Base-by-base conservation (phyloP, 2,329 filamentous ascomycete species). In the Dactylellina sp. region DNA sequence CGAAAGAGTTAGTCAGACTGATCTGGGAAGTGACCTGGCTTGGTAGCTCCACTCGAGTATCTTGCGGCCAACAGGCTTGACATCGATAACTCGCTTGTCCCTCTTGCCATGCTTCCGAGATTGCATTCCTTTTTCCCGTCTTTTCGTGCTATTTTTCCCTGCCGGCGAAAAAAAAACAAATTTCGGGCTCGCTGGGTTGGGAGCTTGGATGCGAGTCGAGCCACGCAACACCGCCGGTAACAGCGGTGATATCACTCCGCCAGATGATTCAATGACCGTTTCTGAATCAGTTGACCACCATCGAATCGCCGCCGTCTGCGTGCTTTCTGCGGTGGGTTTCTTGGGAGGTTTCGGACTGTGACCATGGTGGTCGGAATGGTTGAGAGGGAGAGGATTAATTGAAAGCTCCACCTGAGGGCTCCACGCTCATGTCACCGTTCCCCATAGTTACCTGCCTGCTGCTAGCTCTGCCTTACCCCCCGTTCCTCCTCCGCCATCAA, bases 1-100 rank as follows among this genome's bases (percentile, higher is more conserved):
- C 44, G 53, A 65, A 59, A 64, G 39, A 24, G 37, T 35, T 24
- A 49, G 52, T 40, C 40, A 20, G 28, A 24, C 11, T 7, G 40
- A 16, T 53, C 12, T n/a, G 25, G 22, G 22, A 42, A 32, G 28
- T 32, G 9, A 18, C 46, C 32, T 20, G 60, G 49, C 46, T 6
- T 2, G 60, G 56, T 14, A 62, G 28, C 55, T 62, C 56, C 47
- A 62, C 47, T 62, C 49, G 64, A 70, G 64, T 56, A 70, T 70
- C 56, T 61, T 59, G 63, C 63, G 53, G 49, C 47, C 53, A 53
- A 46, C 52, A 24, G 52, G 53, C 50, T 47, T 59, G 62, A 66
- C 62, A 35, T 66, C 53, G 63, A 68, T 68, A 68, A 60, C 63
- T 68, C 63, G 63, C 63, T 68, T 68, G 63, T 68, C n/a, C 20